These are phyloP conservation scores for Tagetes erecta DNA, from an alignment of 129 eudicot species.

Conservation along the genomic window DNA sequence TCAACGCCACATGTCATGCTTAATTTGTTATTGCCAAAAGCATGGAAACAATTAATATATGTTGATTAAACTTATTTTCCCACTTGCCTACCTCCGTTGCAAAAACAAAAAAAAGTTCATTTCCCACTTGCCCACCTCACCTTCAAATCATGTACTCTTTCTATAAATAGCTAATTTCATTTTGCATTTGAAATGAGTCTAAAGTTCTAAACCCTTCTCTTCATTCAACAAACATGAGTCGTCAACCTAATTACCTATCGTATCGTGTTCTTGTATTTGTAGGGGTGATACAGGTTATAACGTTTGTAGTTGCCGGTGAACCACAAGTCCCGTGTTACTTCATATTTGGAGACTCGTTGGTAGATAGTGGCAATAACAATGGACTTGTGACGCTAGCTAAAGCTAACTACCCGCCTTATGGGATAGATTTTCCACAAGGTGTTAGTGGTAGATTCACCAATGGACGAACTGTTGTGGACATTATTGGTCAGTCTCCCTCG, in stretches of 20 bases:
- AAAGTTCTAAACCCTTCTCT: neutral
- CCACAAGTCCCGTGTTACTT: conserved; percentile 40
- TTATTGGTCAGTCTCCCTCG: conserved; percentile 31
- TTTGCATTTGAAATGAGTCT: neutral
- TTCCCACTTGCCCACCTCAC: conserved; percentile 16
- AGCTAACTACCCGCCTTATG: conserved; percentile 58
- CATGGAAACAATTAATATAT: neutral
- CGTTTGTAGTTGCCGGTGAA: neutral
- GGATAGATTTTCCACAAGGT: conserved; percentile 58
- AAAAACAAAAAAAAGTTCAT: neutral
- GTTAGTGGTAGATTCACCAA: conserved; percentile 69
- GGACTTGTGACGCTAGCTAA: conserved; percentile 42
- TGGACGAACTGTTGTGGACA: conserved; percentile 44
- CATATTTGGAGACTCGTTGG: conserved; percentile 38
- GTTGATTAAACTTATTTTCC: neutral
- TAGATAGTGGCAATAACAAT: conserved; percentile 35
- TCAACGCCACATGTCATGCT: conserved; percentile 11
- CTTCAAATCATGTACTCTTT: neutral
- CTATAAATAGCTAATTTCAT: conserved; percentile 18
- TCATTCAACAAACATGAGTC: conserved; percentile 15
- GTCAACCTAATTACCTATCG: neutral
- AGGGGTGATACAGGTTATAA: conserved; percentile 2
- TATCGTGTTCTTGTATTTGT: neutral
- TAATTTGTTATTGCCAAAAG: neutral
- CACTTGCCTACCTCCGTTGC: neutral